Base-by-base conservation (phyloP, 1,284 basidiomycete species). In the Ganoderma leucocontextum region DNA sequence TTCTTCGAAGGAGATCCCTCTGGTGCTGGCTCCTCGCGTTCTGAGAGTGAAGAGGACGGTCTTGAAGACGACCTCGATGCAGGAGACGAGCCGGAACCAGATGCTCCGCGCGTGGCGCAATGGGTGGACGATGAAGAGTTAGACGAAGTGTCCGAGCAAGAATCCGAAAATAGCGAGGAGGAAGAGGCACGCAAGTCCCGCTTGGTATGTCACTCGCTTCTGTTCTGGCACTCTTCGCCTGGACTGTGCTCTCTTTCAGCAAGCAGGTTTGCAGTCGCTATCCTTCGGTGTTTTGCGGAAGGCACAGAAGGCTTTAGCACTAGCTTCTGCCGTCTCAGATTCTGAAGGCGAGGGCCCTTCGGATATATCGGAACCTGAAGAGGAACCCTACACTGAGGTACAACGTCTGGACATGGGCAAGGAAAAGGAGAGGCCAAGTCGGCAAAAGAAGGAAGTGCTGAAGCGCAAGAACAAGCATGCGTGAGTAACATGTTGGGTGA, bases 391-490 rank as follows among this genome's bases (percentile, higher is more conserved):
- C n/a, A 42, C 64, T 22, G 44, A 61, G 36, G 71, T 61, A 36
- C 22, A 41, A 60, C 36, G 39, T 4, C 55, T 60, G n/a, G 70
- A 69, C 25, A 81, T 79, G 68, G 73, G 73, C 12, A 78, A 76
- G 63, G 80, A 81, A 72, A 81, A 77, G 44, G 75, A 76, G 33
- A 71, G 72, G 52, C 68, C 59, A 73, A 79, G 12, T 63, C 82
- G 82, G 72, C 77, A 78, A 44, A 82, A 82, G 63, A 82, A 78
- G 39, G 83, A 85, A 65, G 83, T 87, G 7, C 78, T 84, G 29
- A 93, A 92, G 78, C 86, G 97, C 58, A 80, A 87, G 4, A 89
- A 89, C 78, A 99, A 99, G 78, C 93, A 98, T 82, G 96, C 97
- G 93, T 97, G 80, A 74, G 95, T 86, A 29, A 29, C 29, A 38